These are phyloP conservation scores for Fraxinus xanthoxyloides DNA, from an alignment of 305 asterid genomes.

Conservation along the genomic window DNA sequence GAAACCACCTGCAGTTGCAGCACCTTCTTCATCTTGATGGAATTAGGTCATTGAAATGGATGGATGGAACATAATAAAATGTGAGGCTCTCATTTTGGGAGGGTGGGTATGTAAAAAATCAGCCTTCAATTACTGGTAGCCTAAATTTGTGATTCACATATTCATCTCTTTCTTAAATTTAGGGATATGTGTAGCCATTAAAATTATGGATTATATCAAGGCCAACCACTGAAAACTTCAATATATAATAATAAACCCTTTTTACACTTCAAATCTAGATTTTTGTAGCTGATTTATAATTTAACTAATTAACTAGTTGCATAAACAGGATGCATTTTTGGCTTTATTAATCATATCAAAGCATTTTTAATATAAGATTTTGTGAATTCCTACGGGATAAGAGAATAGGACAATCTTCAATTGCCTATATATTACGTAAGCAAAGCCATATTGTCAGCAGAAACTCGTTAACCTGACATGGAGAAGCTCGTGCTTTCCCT, in stretches of 20 bases:
- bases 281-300: not conserved
- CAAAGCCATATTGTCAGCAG: too few relatives aligned
- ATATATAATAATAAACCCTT: not conserved
- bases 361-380: too few relatives aligned
- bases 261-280: not conserved
- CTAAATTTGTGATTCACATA: constrained; percentile 21
- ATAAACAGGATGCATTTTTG: not conserved
- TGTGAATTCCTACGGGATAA: not conserved
- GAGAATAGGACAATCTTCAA: not conserved
- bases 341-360: not conserved
- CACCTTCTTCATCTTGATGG: constrained; percentile 1
- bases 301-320: not conserved
- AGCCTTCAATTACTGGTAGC: not conserved
- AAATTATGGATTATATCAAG: constrained; percentile 15
- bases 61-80: constrained; percentile 11
- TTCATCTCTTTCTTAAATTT: constrained; percentile 23
- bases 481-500: not conserved
- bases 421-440: not conserved
- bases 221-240: constrained; percentile 12
- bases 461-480: too few relatives aligned
- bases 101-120: not conserved
- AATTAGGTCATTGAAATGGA: constrained; percentile 4
- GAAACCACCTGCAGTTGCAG: constrained; percentile 13
- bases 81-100: constrained; percentile 24
- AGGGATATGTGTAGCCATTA: constrained; percentile 21